Conservation (phyloP, 1,139 yeast genomes). For the Tardiomyces blankii region DNA sequence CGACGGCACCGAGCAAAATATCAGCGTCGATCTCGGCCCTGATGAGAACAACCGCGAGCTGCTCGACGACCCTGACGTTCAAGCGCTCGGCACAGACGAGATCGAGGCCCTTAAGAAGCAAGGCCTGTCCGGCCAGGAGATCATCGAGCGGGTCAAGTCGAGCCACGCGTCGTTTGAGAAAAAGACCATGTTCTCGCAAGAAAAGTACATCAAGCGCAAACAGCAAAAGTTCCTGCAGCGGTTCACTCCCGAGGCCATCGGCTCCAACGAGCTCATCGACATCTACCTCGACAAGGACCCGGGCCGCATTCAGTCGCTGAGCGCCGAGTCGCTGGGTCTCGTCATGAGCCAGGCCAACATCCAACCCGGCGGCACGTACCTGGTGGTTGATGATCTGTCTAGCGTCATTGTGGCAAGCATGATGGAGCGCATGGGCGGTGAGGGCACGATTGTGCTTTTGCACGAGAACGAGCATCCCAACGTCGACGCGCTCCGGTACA, state of each 20-base stretch:
- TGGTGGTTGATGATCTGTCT: slow-evolving; percentile 85
- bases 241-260: slow-evolving; percentile 70
- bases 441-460: slow-evolving; percentile 63
- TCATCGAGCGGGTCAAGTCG: slow-evolving; percentile 70
- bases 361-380: slow-evolving; percentile 79
- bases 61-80: slow-evolving; percentile 67
- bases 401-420: slow-evolving; percentile 75
- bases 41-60: slow-evolving; percentile 55
- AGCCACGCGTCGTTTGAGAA: slow-evolving; percentile 82
- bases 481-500: slow-evolving; percentile 53
- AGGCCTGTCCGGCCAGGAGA: slow-evolving; percentile 56
- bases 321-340: slow-evolving; percentile 73
- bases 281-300: slow-evolving; percentile 67
- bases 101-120: slow-evolving; percentile 64
- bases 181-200: slow-evolving; percentile 84
- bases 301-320: slow-evolving; percentile 63
- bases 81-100: slow-evolving; percentile 60
- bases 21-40: slow-evolving; percentile 5
- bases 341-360: slow-evolving; percentile 70
- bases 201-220: slow-evolving; percentile 81
- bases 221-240: slow-evolving; percentile 82
- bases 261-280: slow-evolving; percentile 65
- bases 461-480: slow-evolving; percentile 95
- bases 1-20: slow-evolving; percentile 21
- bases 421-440: slow-evolving; percentile 81